Evolutionary conservation across 768 basidiomycete genomes (phyloP), one percentile per base, ranked within the genome.

Genomic region (Suillus brevipes): DNA sequence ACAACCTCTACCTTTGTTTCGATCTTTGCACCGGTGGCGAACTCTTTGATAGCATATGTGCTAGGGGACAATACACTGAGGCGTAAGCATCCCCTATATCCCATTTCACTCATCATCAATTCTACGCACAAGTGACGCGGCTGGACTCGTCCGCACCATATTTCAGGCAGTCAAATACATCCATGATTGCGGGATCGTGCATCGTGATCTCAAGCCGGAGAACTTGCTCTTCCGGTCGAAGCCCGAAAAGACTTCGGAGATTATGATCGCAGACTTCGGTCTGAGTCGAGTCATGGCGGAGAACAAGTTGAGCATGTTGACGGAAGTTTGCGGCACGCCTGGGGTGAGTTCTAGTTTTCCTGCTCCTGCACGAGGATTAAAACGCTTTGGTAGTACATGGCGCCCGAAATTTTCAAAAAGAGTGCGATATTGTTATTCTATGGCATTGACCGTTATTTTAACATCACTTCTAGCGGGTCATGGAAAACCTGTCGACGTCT

Each of bases 41-140:
- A 78, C 87, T 99, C n/a, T 99, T 99, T 72, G 97, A 99, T 77
- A 87, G 97, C 59, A 99, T 99, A 81, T 99, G 97, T 73, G 94
- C 95, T 37, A 94, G 95, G 77, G 95, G 95, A 60, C 94, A 94
- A 75, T 99, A 97, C 77, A 95, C 94, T 73, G 97, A 99, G 79
- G 89, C 88, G 93, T 94, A 68, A 71, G 88, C 79, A 5, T 28
- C 25, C 14, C 49, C 63, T 34, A 50, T 38, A 34, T 42, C 55
- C 43, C 69, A 20, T 78, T 77, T 47, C 74, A 67, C 25, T 67
- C 61, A 14, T 38, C 8, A 61, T 57, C 36, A 13, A 49, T 57
- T 60, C 64, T 43, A 14, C 6, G 37, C 49, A n/a, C 67, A 95
- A 55, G 92, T 59, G 97, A 99, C 71, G 97, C 97, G 1, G 93